Evolutionary conservation across 306 rosid species (phyloP).

Genomic region (Sesbania bispinosa): DNA sequence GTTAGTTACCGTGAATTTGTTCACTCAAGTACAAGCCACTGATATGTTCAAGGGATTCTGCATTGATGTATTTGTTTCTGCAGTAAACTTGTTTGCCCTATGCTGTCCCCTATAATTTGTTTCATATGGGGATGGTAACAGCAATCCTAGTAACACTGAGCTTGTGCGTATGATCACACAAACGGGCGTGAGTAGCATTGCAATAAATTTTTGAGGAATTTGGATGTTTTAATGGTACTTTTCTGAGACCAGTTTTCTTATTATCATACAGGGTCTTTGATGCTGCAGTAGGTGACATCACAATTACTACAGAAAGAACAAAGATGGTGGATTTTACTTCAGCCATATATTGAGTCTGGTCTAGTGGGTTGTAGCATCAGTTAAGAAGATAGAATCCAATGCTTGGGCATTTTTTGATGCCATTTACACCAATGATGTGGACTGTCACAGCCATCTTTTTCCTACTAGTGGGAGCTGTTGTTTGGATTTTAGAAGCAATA

Average conservation of each 20-base stretch:
- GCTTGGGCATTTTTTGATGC: slow-evolving; percentile 91
- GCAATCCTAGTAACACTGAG: slow-evolving; percentile 63
- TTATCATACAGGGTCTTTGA: slow-evolving; percentile 66
- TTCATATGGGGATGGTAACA: slow-evolving; percentile 68
- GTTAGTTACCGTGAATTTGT: slow-evolving; percentile 68
- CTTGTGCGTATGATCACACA: slow-evolving; percentile 65
- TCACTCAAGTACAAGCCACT: slow-evolving; percentile 51
- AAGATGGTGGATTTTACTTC: slow-evolving; percentile 93
- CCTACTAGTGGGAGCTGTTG: slow-evolving; percentile 73
- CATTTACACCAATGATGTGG: slow-evolving; percentile 84
- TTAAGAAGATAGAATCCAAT: slow-evolving; percentile 57
- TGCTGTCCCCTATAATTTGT: slow-evolving; percentile 73
- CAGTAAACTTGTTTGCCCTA: slow-evolving; percentile 74
- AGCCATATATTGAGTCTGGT: slow-evolving; percentile 92
- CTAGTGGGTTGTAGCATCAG: slow-evolving; percentile 76
- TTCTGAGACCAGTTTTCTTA: slow-evolving; percentile 30
- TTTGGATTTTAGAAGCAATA: slow-evolving; percentile 95
- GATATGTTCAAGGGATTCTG: slow-evolving; percentile 80
- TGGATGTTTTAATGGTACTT: background rate
- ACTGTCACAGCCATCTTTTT: slow-evolving; percentile 63
- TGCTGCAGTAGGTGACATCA: slow-evolving; percentile 85
- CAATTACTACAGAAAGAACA: slow-evolving; percentile 87
- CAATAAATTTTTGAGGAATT: background rate
- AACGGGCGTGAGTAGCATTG: slow-evolving; percentile 68
- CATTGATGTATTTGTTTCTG: slow-evolving; percentile 88